Conservation (phyloP, 2,329 filamentous ascomycete species). For the Chrysoporthe puriensis region DNA sequence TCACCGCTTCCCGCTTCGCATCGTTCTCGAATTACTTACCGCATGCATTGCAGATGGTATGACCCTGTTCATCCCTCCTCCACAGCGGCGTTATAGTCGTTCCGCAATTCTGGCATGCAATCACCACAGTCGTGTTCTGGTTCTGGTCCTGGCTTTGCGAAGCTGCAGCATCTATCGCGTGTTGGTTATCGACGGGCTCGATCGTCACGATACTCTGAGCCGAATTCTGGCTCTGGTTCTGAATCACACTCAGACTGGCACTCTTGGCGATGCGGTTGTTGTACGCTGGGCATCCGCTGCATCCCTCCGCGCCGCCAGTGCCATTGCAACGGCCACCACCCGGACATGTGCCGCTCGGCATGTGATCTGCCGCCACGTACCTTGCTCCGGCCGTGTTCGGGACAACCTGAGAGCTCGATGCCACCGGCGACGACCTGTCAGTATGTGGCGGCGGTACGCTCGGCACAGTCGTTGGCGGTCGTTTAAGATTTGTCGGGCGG, state of each 20-base stretch:
- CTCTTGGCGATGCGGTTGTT: constrained; percentile 95
- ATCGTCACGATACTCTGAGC: constrained; percentile 33
- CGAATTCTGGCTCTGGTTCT: constrained; percentile 42
- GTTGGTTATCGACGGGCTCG: constrained; percentile 40
- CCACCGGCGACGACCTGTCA: constrained; percentile 44
- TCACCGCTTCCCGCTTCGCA: background rate
- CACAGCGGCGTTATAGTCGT: constrained; percentile 96
- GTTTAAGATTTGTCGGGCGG: constrained; percentile 87
- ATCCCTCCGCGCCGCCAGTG: constrained; percentile 92
- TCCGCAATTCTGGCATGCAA: constrained; percentile 95
- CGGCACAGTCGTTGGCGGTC: constrained; percentile 61
- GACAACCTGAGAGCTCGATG: constrained; percentile 42
- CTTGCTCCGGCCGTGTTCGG: constrained; percentile 59
- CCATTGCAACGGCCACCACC: constrained; percentile 95
- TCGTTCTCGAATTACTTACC: constrained; percentile 60
- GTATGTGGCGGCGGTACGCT: constrained; percentile 48
- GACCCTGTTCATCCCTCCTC: constrained; percentile 90
- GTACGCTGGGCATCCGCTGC: constrained; percentile 93
- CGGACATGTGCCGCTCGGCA: constrained; percentile 84
- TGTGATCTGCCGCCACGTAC: constrained; percentile 78
- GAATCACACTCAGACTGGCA: constrained; percentile 68
- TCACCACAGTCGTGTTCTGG: constrained; percentile 66
- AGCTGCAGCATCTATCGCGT: constrained; percentile 55
- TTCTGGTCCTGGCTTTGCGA: constrained; percentile 44
- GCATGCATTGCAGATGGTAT: constrained; percentile 98